Evolutionary conservation across 495 filamentous ascomycete genomes (phyloP), one percentile per base, ranked within the genome.

Genomic region (Clohesyomyces aquaticus): DNA sequence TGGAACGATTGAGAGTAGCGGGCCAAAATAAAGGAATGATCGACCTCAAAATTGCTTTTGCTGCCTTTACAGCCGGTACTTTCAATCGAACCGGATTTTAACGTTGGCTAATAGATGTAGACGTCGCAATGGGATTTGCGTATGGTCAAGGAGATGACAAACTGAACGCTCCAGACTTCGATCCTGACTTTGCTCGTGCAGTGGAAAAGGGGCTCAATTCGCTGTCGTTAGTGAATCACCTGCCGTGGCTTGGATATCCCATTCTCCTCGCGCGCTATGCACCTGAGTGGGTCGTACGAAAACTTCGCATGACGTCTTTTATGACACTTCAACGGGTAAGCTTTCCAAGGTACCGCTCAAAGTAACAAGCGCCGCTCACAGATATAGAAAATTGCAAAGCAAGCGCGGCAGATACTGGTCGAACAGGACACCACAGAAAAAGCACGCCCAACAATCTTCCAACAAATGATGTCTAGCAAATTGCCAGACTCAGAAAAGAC

Each of bases 91-190:
- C 35, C 9, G 35, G 9, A 41, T 41, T 9, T 41, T 41, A n/a
- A 41, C 35, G 9, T 41, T 41, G 35, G 35, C n/a, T 41, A 41
- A 41, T n/a, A 41, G n/a, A n/a, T 9, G 35, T 41, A 41, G 35
- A 41, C n/a, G 35, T 41, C n/a, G 35, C 35, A 9, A 41, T 41
- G 9, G 35, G 35, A 41, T 41, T 41, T 41, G 35, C 35, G n/a
- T 41, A 41, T n/a, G 35, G 35, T n/a, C 35, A 41, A 41, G 35
- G 35, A 41, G n/a, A 41, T n/a, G n/a, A 41, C 35, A 41, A 41
- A 41, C 35, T 41, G n/a, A 41, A 41, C 35, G 35, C 35, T n/a
- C 35, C n/a, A 41, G 35, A 41, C 35, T 41, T 41, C n/a, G n/a
- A 41, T n/a, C 35, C 35, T n/a, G 35, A 41, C 9, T 41, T 41